Evolutionary conservation across 1,139 yeast genomes (phyloP).

Genomic region (Taiozyma sp.): DNA sequence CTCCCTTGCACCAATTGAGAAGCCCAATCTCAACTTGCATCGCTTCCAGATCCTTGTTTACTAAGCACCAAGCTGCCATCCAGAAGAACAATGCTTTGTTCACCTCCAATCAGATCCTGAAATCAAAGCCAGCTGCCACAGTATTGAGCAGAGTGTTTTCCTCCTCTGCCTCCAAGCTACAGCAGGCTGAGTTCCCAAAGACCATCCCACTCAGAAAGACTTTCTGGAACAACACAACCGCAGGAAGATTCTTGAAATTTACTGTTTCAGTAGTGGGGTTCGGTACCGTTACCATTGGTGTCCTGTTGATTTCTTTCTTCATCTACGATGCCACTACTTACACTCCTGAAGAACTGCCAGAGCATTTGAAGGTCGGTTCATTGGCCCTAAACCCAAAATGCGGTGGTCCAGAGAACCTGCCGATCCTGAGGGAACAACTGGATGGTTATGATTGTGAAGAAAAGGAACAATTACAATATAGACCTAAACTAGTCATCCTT

Average conservation of each 20-base stretch:
- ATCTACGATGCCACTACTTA: constrained; percentile 61
- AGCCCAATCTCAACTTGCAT: neutral
- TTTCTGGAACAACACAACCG: constrained; percentile 21
- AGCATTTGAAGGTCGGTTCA: constrained; percentile 38
- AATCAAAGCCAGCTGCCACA: neutral
- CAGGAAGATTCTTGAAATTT: constrained; percentile 28
- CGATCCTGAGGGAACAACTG: constrained; percentile 46
- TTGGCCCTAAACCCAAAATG: constrained; percentile 46
- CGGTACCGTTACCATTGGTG: constrained; percentile 35
- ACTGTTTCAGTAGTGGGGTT: constrained; percentile 34
- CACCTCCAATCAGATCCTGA: neutral
- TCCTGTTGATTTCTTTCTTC: constrained; percentile 42
- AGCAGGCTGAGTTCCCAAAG: constrained; percentile 14
- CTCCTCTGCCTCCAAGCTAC: neutral
- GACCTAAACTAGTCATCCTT: constrained; percentile 50
- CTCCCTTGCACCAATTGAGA: neutral
- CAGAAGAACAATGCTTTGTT: neutral
- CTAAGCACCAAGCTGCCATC: neutral
- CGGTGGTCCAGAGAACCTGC: constrained; percentile 70
- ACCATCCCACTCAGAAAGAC: constrained; percentile 17
- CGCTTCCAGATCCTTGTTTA: neutral
- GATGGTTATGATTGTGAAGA: constrained; percentile 48
- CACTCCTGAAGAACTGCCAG: constrained; percentile 32
- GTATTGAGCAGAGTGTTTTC: constrained; percentile 8
- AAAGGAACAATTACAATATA: constrained; percentile 35